These are phyloP conservation scores for Cladosporium phlei DNA, from an alignment of 2,329 filamentous ascomycete species.

Conservation along the genomic window DNA sequence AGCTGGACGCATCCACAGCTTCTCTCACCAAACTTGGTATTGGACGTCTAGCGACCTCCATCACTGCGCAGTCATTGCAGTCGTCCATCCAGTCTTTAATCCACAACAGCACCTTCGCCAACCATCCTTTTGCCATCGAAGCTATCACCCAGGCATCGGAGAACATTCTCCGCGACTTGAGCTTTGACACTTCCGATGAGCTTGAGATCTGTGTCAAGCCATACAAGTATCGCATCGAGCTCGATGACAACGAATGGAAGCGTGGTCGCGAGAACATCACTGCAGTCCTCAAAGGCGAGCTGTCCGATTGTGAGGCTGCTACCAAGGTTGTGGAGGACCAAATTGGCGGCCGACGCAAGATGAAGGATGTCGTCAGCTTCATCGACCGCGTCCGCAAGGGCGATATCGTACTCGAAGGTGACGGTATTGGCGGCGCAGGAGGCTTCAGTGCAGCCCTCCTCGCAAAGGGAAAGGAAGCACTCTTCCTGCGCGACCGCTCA, in stretches of 20 bases:
- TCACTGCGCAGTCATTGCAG: slow-evolving; percentile 84
- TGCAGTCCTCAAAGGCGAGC: slow-evolving; percentile 76
- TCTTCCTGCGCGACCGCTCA: slow-evolving; percentile 87
- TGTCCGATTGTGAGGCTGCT: slow-evolving; percentile 76
- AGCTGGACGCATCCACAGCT: slow-evolving; percentile 86
- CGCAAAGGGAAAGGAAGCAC: slow-evolving; percentile 75
- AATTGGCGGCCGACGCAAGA: slow-evolving; percentile 76
- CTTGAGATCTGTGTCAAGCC: slow-evolving; percentile 99
- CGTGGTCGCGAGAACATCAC: slow-evolving; percentile 79
- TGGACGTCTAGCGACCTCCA: slow-evolving; percentile 83
- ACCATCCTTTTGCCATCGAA: slow-evolving; percentile 85
- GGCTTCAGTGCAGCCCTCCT: slow-evolving; percentile 87
- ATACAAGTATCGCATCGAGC: slow-evolving; percentile 96
- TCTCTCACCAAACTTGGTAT: slow-evolving; percentile 91
- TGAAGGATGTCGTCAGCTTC: slow-evolving; percentile 84
- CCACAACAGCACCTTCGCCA: slow-evolving; percentile 73
- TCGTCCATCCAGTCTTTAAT: slow-evolving; percentile 76
- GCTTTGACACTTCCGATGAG: slow-evolving; percentile 95
- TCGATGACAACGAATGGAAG: slow-evolving; percentile 84
- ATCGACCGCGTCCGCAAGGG: slow-evolving; percentile 86
- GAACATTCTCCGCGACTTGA: slow-evolving; percentile 85
- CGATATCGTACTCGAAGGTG: slow-evolving; percentile 77
- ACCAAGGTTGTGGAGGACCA: slow-evolving; percentile 68
- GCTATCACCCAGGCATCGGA: slow-evolving; percentile 90
- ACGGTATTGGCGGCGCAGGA: slow-evolving; percentile 75